Evolutionary conservation across 108 stramenopile genomes (phyloP).

Genomic region (Halocafeteria seosinensis): DNA sequence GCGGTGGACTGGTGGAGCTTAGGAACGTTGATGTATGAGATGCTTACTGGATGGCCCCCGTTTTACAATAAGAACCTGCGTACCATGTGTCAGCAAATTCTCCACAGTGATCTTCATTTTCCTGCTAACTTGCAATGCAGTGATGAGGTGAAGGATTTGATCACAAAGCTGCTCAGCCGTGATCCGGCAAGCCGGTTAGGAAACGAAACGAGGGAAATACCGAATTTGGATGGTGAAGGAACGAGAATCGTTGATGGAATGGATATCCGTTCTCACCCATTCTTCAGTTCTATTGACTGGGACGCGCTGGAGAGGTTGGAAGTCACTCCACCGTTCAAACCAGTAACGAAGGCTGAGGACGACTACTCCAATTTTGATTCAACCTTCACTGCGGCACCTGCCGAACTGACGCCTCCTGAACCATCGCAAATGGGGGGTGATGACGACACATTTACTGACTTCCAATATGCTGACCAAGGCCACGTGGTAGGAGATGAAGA

Average conservation of each 20-base stretch:
- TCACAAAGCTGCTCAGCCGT: background rate
- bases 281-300: constrained; percentile 76
- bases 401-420: background rate
- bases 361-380: background rate
- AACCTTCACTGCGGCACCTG: background rate
- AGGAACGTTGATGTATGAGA: constrained; percentile 34
- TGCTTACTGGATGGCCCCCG: constrained; percentile 28
- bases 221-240: constrained; percentile 4
- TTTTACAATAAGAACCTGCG: constrained; percentile 4
- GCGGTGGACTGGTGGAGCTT: constrained; percentile 41
- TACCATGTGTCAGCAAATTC: constrained; percentile 7
- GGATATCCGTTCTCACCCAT: constrained; percentile 67
- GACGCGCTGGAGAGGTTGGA: constrained; percentile 42
- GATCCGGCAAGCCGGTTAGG: constrained; percentile 5
- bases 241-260: constrained; percentile 42
- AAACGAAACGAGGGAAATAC: background rate
- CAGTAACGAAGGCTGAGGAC: background rate
- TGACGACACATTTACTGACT: background rate
- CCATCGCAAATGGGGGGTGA: background rate
- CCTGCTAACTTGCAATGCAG: background rate
- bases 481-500: no score
- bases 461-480: background rate
- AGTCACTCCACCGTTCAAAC: background rate
- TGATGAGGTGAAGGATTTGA: background rate
- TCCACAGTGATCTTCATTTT: background rate